phyloP scores from a whole-genome alignment of 805 yeast species.

The Wickerhamiella alocasiicola region DNA sequence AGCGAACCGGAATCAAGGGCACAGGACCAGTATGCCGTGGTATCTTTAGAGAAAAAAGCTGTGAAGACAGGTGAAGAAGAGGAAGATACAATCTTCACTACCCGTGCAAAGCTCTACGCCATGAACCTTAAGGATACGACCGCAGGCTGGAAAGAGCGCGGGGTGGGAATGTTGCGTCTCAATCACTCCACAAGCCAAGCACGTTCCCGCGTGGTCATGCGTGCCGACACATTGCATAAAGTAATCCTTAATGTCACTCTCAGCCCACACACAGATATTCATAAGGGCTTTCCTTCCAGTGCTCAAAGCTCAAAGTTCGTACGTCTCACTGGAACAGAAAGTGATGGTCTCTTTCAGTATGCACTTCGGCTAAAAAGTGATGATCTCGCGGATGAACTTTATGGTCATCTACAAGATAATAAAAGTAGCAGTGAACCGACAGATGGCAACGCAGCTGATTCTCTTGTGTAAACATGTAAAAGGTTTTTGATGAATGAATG shows the following conservation, averaged over 20 bases:
- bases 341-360: conserved; percentile 64
- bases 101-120: conserved; percentile 68
- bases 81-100: conserved; percentile 54
- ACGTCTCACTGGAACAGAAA: conserved; percentile 57
- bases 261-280: conserved; percentile 45
- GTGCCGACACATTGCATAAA: conserved; percentile 74
- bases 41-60: conserved; percentile 25
- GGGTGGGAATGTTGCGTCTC: conserved; percentile 76
- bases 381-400: conserved; percentile 47
- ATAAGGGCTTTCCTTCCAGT: conserved; percentile 79
- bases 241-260: conserved; percentile 71
- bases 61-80: conserved; percentile 85
- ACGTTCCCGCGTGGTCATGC: conserved; percentile 68
- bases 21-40: conserved; percentile 26
- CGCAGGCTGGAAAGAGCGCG: conserved; percentile 93
- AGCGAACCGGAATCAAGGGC: conserved; percentile 21
- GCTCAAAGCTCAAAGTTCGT: conserved; percentile 72
- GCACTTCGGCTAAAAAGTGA: conserved; percentile 61
- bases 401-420: conserved; percentile 26
- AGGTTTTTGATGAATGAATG: too few relatives aligned
- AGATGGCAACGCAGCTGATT: background rate
- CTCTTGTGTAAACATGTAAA: background rate
- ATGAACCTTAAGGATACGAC: conserved; percentile 51
- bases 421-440: background rate
- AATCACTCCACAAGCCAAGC: conserved; percentile 33